Evolutionary conservation across 1,284 basidiomycete genomes (phyloP).

Genomic region (Pseudozyma pruni): DNA sequence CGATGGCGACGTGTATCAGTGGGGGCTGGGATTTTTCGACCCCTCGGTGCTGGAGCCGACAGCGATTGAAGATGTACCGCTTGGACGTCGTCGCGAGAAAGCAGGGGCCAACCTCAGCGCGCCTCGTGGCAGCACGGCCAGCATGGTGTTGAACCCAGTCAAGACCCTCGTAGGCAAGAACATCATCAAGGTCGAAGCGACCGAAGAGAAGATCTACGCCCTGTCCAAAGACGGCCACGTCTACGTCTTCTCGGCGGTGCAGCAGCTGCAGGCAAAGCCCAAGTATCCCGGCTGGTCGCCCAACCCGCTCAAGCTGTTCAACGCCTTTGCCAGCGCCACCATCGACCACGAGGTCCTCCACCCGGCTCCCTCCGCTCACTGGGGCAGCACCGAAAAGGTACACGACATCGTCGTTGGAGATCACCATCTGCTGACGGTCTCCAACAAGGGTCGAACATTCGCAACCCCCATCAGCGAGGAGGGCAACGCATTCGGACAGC

Average conservation of each 20-base stretch:
- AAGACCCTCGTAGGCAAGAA: constrained; percentile 63
- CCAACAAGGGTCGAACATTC: constrained; percentile 82
- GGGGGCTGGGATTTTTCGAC: constrained; percentile 67
- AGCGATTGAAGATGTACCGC: constrained; percentile 53
- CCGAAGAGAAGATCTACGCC: constrained; percentile 61
- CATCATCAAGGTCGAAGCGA: constrained; percentile 61
- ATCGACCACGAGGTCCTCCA: constrained; percentile 56
- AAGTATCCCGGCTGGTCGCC: constrained; percentile 41
- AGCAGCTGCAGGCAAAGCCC: constrained; percentile 37
- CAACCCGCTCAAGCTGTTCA: constrained; percentile 56
- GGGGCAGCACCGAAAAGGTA: constrained; percentile 49
- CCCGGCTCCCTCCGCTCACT: constrained; percentile 33
- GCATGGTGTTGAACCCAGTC: constrained; percentile 41
- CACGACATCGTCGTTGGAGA: constrained; percentile 71
- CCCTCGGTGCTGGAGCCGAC: constrained; percentile 38
- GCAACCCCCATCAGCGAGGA: constrained; percentile 79
- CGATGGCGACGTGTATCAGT: constrained; percentile 75
- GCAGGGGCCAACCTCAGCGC: constrained; percentile 39
- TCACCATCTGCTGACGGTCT: constrained; percentile 86
- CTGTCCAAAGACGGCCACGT: constrained; percentile 61
- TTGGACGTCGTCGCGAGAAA: constrained; percentile 50
- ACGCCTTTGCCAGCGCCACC: constrained; percentile 24
- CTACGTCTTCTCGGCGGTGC: constrained; percentile 59
- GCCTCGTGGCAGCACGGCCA: constrained; percentile 37
- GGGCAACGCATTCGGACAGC: constrained; percentile 87